Conservation (phyloP, 768 basidiomycete species). For the Gymnopilus junonius region DNA sequence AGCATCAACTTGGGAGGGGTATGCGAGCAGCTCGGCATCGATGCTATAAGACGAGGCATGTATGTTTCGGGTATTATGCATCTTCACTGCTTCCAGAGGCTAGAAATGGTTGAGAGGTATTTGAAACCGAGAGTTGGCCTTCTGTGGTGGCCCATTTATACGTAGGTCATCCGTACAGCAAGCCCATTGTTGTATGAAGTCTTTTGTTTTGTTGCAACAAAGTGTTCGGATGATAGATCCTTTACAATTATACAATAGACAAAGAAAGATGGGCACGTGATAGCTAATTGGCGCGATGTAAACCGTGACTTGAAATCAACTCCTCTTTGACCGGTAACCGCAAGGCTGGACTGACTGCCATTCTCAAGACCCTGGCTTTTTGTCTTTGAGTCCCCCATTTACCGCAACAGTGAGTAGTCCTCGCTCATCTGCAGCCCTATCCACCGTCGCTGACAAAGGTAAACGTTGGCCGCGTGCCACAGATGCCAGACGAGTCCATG, state of each 20-base stretch:
- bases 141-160: neutral
- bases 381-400: neutral
- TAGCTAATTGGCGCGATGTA: slow-evolving; percentile 33
- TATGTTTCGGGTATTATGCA: neutral
- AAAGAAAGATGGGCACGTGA: slow-evolving; percentile 27
- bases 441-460: neutral
- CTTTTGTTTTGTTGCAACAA: neutral
- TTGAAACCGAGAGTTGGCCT: neutral
- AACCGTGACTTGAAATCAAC: slow-evolving; percentile 24
- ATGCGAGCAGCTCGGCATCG: slow-evolving; percentile 7
- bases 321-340: slow-evolving; percentile 11
- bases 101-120: neutral
- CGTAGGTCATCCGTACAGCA: neutral
- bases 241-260: no score
- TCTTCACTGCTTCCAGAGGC: neutral
- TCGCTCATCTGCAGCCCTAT: neutral
- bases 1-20: slow-evolving; percentile 10
- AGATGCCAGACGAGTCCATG: slow-evolving; percentile 48
- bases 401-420: neutral
- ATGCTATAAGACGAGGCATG: neutral
- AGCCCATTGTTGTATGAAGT: neutral
- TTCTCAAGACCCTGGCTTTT: neutral
- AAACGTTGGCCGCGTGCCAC: slow-evolving; percentile 8
- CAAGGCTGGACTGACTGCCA: slow-evolving; percentile 10
- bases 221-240: neutral